A percentile compares a stretch with the other conserved stretches of the same genome.
Conservation (phyloP, 2,329 filamentous ascomycete genomes). For the Annulohypoxylon truncatum region DNA sequence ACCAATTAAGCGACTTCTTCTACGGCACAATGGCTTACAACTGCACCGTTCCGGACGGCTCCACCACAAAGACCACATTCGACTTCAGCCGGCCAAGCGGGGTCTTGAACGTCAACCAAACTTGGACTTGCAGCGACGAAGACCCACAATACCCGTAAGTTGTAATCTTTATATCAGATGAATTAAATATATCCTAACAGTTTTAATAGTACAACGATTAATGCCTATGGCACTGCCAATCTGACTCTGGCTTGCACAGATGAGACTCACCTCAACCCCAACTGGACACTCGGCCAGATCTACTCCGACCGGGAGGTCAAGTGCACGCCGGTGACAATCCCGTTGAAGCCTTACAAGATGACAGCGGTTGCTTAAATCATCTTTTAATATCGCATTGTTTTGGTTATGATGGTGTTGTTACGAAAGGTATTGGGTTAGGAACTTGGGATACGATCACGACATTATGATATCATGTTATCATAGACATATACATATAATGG, state of each 20-base stretch:
- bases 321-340: conserved; percentile 49
- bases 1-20: conserved; percentile 61
- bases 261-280: conserved; percentile 51
- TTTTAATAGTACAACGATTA: conserved; percentile 48
- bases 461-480: conserved; percentile 29
- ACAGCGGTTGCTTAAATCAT: conserved; percentile 51
- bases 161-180: background rate
- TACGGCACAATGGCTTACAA: conserved; percentile 59
- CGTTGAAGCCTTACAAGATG: conserved; percentile 51
- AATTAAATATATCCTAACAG: conserved; percentile 20
- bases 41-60: conserved; percentile 53
- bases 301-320: conserved; percentile 53
- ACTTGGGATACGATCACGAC: conserved; percentile 22
- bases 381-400: background rate
- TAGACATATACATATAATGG: conserved; percentile 22
- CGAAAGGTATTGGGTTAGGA: background rate
- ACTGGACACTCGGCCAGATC: conserved; percentile 56
- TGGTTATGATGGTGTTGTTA: conserved; percentile 1
- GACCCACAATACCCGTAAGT: conserved; percentile 55
- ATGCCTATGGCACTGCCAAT: conserved; percentile 49
- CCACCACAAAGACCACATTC: conserved; percentile 55
- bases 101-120: conserved; percentile 59
- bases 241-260: conserved; percentile 53
- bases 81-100: conserved; percentile 54
- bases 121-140: conserved; percentile 58